A percentile compares a stretch with the other conserved stretches of the same genome.
These are phyloP conservation scores for Phaffia rhodozyma DNA, from an alignment of 1,284 basidiomycete species.

Conservation along the genomic window DNA sequence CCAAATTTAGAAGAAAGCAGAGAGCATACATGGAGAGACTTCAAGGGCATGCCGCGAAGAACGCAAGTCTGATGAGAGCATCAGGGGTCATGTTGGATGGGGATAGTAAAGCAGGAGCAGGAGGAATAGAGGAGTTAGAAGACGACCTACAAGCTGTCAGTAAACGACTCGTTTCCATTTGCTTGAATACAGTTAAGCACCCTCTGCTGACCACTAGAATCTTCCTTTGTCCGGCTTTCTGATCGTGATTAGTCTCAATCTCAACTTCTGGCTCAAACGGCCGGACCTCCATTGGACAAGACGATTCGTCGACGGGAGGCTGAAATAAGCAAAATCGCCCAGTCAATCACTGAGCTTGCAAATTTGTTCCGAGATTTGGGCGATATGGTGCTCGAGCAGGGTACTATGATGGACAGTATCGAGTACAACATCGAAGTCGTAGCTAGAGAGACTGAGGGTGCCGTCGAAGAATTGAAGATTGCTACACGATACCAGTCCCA, in stretches of 20 bases:
- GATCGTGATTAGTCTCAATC: constrained; percentile 28
- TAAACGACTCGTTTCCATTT: constrained; percentile 17
- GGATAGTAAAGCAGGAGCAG: constrained; percentile 38
- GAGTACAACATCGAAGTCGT: constrained; percentile 97
- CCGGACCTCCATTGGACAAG: constrained; percentile 28
- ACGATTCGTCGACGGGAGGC: constrained; percentile 22
- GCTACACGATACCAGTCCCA: constrained; percentile 87
- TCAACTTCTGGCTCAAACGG: constrained; percentile 37
- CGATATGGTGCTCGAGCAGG: constrained; percentile 91
- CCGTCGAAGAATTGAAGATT: constrained; percentile 68
- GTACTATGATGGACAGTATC: constrained; percentile 86
- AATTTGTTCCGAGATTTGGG: constrained; percentile 94
- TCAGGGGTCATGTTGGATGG: constrained; percentile 47
- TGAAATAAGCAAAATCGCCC: constrained; percentile 83
- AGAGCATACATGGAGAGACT: constrained; percentile 92
- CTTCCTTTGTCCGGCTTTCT: constrained; percentile 12
- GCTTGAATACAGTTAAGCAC: too few species aligned
- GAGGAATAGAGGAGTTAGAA: constrained; percentile 64
- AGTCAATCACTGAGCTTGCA: constrained; percentile 79
- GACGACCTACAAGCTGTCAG: constrained; percentile 65
- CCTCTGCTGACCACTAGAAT: constrained; percentile 18
- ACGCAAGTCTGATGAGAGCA: constrained; percentile 76
- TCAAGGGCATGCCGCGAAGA: constrained; percentile 87
- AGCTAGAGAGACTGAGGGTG: constrained; percentile 63
- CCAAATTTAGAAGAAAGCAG: constrained; percentile 93